phyloP scores from a whole-genome alignment of 352 stramenopile genomes.

The Phytophthora pisi region DNA sequence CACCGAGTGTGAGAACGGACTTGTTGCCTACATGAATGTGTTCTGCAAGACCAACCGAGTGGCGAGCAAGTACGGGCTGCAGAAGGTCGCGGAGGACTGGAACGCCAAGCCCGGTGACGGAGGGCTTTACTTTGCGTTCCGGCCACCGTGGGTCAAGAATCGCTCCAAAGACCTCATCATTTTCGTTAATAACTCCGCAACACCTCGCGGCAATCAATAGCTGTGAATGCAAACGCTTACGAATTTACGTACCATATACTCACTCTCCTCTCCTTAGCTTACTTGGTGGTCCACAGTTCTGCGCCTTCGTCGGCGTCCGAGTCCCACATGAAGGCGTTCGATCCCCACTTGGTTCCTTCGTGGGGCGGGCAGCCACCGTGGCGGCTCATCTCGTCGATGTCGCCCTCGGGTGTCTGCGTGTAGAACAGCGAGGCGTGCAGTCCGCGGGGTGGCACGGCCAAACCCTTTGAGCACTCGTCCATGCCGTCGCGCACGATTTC shows the following conservation, averaged over 20 bases:
- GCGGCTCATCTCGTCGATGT: conserved; percentile 75
- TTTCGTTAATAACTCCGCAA: conserved; percentile 35
- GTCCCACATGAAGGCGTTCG: conserved; percentile 89
- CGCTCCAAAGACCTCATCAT: conserved; percentile 64
- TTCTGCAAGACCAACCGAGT: conserved; percentile 72
- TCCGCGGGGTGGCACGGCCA: conserved; percentile 72
- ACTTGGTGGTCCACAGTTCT: conserved; percentile 83
- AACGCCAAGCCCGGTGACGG: conserved; percentile 67
- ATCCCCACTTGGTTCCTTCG: conserved; percentile 80
- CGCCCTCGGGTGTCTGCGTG: conserved; percentile 74
- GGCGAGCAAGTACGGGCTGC: conserved; percentile 71
- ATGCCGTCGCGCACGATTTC: conserved; percentile 75
- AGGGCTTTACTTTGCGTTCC: conserved; percentile 65
- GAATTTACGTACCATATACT: conserved; percentile 18
- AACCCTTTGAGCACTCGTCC: conserved; percentile 74
- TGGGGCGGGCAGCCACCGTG: conserved; percentile 84
- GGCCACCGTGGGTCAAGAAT: conserved; percentile 64
- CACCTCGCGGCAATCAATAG: conserved; percentile 18
- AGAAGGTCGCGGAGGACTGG: conserved; percentile 86
- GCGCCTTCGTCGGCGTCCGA: conserved; percentile 80
- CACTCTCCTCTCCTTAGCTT: conserved; percentile 15
- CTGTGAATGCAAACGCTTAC: conserved; percentile 14
- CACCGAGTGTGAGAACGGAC: conserved; percentile 58
- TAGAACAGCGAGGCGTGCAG: conserved; percentile 84
- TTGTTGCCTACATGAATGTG: conserved; percentile 88